These are phyloP conservation scores for Escallonia rubra DNA, from an alignment of 129 eudicot species.

Conservation along the genomic window DNA sequence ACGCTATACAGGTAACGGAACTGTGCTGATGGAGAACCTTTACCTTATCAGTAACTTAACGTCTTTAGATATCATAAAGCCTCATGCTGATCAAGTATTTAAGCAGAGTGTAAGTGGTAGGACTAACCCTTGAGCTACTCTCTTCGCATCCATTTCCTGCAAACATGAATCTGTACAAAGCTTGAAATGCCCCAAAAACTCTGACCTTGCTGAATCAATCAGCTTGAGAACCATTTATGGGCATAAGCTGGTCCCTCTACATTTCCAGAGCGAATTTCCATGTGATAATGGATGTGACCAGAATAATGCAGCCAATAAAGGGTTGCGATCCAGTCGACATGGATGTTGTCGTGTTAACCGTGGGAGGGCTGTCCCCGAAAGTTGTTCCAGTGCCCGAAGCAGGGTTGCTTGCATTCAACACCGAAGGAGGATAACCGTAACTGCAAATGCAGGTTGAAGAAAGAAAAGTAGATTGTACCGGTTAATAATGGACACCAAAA, in stretches of 20 bases:
- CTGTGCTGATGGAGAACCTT: constrained; percentile 4
- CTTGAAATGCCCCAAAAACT: constrained; percentile 16
- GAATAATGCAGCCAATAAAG: constrained; percentile 22
- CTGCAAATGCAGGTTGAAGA: constrained; percentile 10
- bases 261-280: constrained; percentile 16
- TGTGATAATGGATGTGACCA: constrained; percentile 22
- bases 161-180: constrained; percentile 21
- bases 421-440: constrained; percentile 35
- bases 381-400: constrained; percentile 32
- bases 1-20: too few species aligned
- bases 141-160: constrained; percentile 4
- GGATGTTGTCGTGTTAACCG: constrained; percentile 30
- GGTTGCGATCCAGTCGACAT: constrained; percentile 35
- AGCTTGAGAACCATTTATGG: constrained; percentile 5
- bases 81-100: background rate
- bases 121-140: background rate
- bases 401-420: constrained; percentile 40
- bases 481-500: too few species aligned
- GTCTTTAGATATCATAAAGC: constrained; percentile 1
- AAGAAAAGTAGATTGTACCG: too few species aligned
- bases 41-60: background rate
- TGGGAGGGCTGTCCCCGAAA: constrained; percentile 64
- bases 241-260: constrained; percentile 10
- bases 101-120: background rate
- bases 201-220: constrained; percentile 10